A percentile compares a stretch with the other conserved stretches of the same genome.
Evolutionary conservation across 148 eudicot species (phyloP).

Genomic region (Chenopodium suecicum): DNA sequence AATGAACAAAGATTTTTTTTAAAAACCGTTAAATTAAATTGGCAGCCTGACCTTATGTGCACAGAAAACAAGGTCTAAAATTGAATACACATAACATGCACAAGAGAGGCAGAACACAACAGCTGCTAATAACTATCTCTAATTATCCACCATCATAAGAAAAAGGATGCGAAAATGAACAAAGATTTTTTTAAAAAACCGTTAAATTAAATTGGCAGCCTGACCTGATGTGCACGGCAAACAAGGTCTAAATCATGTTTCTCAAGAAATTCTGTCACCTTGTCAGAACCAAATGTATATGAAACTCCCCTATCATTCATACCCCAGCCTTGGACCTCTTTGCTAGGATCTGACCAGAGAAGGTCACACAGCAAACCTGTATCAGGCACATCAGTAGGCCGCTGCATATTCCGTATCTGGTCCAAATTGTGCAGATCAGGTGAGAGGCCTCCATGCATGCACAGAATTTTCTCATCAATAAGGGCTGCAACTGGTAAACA

Average conservation of each 20-base stretch:
- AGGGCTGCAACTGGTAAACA: slow-evolving; percentile 59
- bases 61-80: slow-evolving; percentile 58
- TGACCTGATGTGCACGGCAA: slow-evolving; percentile 71
- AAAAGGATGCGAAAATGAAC: not conserved
- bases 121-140: not conserved
- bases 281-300: slow-evolving; percentile 59
- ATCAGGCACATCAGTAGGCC: slow-evolving; percentile 64
- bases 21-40: not conserved
- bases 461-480: slow-evolving; percentile 56
- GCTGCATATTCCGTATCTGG: slow-evolving; percentile 48
- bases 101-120: not conserved
- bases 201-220: slow-evolving; percentile 1
- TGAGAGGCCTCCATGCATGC: slow-evolving; percentile 71
- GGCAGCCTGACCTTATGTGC: slow-evolving; percentile 52
- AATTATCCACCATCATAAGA: not conserved
- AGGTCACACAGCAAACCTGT: slow-evolving; percentile 61
- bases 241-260: slow-evolving; percentile 59
- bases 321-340: slow-evolving; percentile 58
- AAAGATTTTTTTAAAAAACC: not conserved
- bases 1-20: not conserved
- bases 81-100: not conserved
- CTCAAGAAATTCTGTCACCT: slow-evolving; percentile 56
- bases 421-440: slow-evolving; percentile 53
- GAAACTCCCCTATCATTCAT: slow-evolving; percentile 72
- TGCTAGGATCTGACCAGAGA: slow-evolving; percentile 61